Percentiles rank a stretch among this genome's conserved stretches.
Evolutionary conservation across 1,284 basidiomycete genomes (phyloP).

Genomic region (Marasmius fiardii): DNA sequence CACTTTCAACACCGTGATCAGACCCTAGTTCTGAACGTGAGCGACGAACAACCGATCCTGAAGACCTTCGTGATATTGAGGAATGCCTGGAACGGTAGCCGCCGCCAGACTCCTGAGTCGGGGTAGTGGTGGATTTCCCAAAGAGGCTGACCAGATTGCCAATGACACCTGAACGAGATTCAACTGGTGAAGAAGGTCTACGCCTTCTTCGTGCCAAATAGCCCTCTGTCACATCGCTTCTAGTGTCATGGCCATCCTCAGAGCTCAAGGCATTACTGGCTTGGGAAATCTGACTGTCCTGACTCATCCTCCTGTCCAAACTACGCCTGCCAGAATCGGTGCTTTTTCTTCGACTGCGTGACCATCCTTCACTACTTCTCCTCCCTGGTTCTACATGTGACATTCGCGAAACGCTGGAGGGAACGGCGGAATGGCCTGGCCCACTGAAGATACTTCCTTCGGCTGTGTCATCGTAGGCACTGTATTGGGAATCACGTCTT

Average conservation of each 20-base stretch:
- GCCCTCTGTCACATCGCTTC: constrained; percentile 24
- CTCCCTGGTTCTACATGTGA: constrained; percentile 53
- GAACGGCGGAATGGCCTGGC: constrained; percentile 66
- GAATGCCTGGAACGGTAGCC: constrained; percentile 47
- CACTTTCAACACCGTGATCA: constrained; percentile 52
- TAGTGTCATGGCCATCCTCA: constrained; percentile 20
- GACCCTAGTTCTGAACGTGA: constrained; percentile 55
- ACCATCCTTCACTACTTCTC: constrained; percentile 53
- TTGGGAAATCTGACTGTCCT: constrained; percentile 43
- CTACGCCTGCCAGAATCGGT: constrained; percentile 37
- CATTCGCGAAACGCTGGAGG: constrained; percentile 78
- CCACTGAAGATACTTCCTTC: constrained; percentile 74
- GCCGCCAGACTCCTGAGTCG: constrained; percentile 29
- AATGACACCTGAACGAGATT: constrained; percentile 51
- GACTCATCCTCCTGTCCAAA: constrained; percentile 40
- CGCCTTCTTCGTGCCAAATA: constrained; percentile 23
- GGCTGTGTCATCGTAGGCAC: constrained; percentile 51
- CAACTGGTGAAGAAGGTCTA: constrained; percentile 34
- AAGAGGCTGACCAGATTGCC: constrained; percentile 72
- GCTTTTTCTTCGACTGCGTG: constrained; percentile 49
- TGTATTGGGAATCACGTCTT: constrained; percentile 66
- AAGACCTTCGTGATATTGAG: constrained; percentile 56
- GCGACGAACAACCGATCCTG: constrained; percentile 42
- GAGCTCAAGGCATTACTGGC: constrained; percentile 24
- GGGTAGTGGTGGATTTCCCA: constrained; percentile 37